Conservation (phyloP, 495 filamentous ascomycete species). For the Aspergillus biplanus region DNA sequence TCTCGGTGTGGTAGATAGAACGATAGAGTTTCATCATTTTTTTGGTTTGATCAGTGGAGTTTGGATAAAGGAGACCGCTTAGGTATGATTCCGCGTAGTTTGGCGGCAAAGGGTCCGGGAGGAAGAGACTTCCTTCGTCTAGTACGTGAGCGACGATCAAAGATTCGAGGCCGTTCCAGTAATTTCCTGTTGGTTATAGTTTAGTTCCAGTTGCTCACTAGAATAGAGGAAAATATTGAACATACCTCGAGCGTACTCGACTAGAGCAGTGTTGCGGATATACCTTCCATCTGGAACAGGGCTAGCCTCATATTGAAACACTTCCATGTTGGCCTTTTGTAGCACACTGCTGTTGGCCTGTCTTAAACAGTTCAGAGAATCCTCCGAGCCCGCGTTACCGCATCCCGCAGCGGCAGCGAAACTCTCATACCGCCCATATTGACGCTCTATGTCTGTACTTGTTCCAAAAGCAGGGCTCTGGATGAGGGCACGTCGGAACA, state of each 20-base stretch:
- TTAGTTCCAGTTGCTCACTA: not conserved
- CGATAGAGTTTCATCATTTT: not conserved
- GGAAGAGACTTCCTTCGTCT: slow-evolving; percentile 43
- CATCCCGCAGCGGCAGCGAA: slow-evolving; percentile 6
- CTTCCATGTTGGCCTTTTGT: slow-evolving; percentile 12
- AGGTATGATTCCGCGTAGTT: slow-evolving; percentile 1
- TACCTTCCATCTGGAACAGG: slow-evolving; percentile 50
- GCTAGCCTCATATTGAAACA: slow-evolving; percentile 41
- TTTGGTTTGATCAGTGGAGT: not conserved
- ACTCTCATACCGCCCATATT: slow-evolving; percentile 39
- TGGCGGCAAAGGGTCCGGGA: slow-evolving; percentile 1
- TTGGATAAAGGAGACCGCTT: not conserved
- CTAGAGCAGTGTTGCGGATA: slow-evolving; percentile 46
- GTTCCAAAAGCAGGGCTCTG: slow-evolving; percentile 53
- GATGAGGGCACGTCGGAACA: slow-evolving; percentile 50
- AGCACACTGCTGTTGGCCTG: slow-evolving; percentile 45
- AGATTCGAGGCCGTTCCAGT: slow-evolving; percentile 40
- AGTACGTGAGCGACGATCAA: slow-evolving; percentile 45
- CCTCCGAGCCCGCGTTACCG: slow-evolving; percentile 24
- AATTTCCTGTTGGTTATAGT: slow-evolving; percentile 30
- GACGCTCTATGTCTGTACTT: slow-evolving; percentile 42
- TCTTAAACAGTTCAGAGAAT: slow-evolving; percentile 32
- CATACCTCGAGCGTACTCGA: slow-evolving; percentile 45
- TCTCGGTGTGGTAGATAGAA: not conserved
- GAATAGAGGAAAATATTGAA: not conserved